Percentiles rank a stretch among this genome's conserved stretches.
These are phyloP conservation scores for Aspergillus transmontanensis DNA, from an alignment of 2,329 filamentous ascomycete species.

Conservation along the genomic window DNA sequence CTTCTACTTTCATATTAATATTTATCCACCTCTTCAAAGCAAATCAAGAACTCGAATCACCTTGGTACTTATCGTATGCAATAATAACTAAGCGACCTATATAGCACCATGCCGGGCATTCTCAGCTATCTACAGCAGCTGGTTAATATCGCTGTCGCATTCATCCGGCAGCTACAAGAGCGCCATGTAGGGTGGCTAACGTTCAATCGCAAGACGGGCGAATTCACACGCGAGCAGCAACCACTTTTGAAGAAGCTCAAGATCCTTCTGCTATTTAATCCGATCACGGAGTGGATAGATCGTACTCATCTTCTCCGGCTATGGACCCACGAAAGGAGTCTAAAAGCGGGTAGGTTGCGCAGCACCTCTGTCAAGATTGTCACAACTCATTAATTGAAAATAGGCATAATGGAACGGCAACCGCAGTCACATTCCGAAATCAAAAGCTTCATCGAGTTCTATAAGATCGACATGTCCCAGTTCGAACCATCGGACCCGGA, in stretches of 20 bases:
- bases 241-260: constrained; percentile 46
- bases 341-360: constrained; percentile 29
- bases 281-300: constrained; percentile 45
- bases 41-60: neutral
- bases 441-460: constrained; percentile 30
- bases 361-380: neutral
- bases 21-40: neutral
- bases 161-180: constrained; percentile 24
- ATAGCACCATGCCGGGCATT: neutral
- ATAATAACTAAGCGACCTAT: neutral
- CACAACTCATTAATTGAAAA: neutral
- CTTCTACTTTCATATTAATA: neutral
- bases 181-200: constrained; percentile 36
- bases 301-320: constrained; percentile 40
- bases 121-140: constrained; percentile 3
- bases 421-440: constrained; percentile 38
- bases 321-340: constrained; percentile 40
- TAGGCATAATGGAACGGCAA: constrained; percentile 25
- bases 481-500: constrained; percentile 42
- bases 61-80: neutral
- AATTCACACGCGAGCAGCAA: constrained; percentile 43
- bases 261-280: constrained; percentile 47
- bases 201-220: constrained; percentile 36
- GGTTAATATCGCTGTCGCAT: constrained; percentile 6
- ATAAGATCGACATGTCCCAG: constrained; percentile 26